phyloP scores from a whole-genome alignment of 1,139 yeast genomes.

The Candida tetrigidarum region DNA sequence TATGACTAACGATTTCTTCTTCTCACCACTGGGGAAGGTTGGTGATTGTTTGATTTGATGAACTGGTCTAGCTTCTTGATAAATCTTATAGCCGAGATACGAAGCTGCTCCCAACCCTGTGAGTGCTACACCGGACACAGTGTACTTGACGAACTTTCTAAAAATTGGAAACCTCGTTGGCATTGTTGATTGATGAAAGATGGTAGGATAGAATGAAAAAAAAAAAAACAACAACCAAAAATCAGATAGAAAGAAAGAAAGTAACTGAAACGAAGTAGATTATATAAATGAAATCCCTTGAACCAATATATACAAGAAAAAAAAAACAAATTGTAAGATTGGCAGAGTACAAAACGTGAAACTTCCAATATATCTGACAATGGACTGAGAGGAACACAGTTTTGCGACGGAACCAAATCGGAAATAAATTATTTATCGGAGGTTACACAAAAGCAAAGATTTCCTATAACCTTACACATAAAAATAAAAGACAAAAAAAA shows the following conservation, averaged over 20 bases:
- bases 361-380: too few relatives aligned
- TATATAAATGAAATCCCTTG: too few relatives aligned
- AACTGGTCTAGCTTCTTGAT: conserved; percentile 63
- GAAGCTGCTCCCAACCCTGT: conserved; percentile 6
- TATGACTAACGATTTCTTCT: conserved; percentile 84
- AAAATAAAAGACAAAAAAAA: too few relatives aligned
- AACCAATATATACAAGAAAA: too few relatives aligned
- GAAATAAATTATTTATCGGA: background rate
- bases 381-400: conserved; percentile 5
- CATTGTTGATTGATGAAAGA: background rate
- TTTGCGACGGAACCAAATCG: background rate
- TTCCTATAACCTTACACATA: too few relatives aligned
- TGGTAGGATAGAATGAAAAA: background rate
- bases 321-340: too few relatives aligned
- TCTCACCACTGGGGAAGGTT: conserved; percentile 63
- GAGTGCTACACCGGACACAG: conserved; percentile 6
- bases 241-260: background rate
- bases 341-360: too few relatives aligned
- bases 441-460: background rate
- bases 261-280: background rate
- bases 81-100: conserved; percentile 55
- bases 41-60: conserved; percentile 58
- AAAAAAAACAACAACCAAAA: background rate
- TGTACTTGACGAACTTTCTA: conserved; percentile 4
- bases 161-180: conserved; percentile 4